Percentiles rank a stretch among this genome's conserved stretches.
Evolutionary conservation across 768 basidiomycete species (phyloP).

Genomic region (Kwoniella sp.): DNA sequence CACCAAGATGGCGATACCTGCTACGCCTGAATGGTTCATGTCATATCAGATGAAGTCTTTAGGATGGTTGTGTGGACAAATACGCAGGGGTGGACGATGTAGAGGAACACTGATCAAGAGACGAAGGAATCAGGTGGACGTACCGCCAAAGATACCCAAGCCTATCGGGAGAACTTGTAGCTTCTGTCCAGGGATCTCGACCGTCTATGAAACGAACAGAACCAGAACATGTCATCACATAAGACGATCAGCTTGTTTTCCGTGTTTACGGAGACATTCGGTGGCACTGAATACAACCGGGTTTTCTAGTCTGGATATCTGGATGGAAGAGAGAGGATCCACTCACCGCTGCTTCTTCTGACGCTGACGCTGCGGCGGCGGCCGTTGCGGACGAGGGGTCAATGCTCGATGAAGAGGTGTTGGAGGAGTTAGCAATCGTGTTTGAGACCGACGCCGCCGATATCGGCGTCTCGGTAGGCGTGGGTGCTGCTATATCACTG

Average conservation of each 20-base stretch:
- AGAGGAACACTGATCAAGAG: not conserved
- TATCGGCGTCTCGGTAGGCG: not conserved
- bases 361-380: not conserved
- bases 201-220: constrained; percentile 14
- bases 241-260: too few species aligned
- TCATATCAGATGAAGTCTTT: too few species aligned
- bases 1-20: constrained; percentile 76
- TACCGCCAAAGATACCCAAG: constrained; percentile 48
- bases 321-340: not conserved
- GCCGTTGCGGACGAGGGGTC: not conserved
- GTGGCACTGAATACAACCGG: too few species aligned
- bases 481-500: not conserved
- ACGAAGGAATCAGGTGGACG: not conserved
- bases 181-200: constrained; percentile 33
- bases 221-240: too few species aligned
- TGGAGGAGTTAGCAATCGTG: not conserved
- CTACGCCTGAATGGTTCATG: too few species aligned
- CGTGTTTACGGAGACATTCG: too few species aligned
- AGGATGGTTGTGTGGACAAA: too few species aligned
- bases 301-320: too few species aligned
- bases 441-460: not conserved
- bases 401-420: not conserved
- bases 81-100: too few species aligned
- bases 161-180: constrained; percentile 48
- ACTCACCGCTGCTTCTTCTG: constrained; percentile 14